Conservation (phyloP, 768 basidiomycete genomes). For the Suillus fuscotomentosus region DNA sequence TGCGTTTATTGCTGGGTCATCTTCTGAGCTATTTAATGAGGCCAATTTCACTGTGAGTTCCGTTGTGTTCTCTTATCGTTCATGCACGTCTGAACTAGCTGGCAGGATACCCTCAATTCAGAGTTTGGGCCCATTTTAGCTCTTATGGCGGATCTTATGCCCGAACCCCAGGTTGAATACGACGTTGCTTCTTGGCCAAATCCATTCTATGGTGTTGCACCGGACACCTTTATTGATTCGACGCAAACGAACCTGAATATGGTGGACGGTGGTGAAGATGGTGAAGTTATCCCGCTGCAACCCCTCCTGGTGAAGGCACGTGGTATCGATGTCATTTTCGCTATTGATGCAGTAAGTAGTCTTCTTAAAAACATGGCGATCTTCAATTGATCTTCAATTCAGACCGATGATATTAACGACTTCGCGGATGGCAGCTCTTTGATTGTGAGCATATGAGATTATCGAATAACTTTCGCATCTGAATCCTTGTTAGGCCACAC, state of each 20-base stretch:
- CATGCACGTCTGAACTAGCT: not conserved
- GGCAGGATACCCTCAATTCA: conserved; percentile 14
- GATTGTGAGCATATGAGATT: conserved; percentile 17
- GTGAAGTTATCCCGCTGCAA: conserved; percentile 45
- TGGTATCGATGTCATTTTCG: conserved; percentile 47
- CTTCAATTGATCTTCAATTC: not conserved
- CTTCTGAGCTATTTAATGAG: conserved; percentile 34
- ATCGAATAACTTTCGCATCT: not conserved
- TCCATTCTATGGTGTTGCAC: conserved; percentile 35
- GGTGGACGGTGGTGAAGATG: conserved; percentile 43
- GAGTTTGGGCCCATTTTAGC: conserved; percentile 13
- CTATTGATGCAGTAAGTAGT: conserved; percentile 42
- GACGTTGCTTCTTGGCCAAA: conserved; percentile 36
- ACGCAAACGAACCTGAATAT: conserved; percentile 31
- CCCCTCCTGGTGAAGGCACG: conserved; percentile 49
- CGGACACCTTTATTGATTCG: conserved; percentile 32
- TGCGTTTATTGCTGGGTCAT: conserved; percentile 38
- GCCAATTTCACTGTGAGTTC: conserved; percentile 27
- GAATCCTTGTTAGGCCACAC: conserved; percentile 18
- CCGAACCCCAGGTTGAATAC: conserved; percentile 24
- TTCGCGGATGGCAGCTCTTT: conserved; percentile 26
- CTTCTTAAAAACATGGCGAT: not conserved
- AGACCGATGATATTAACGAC: conserved; percentile 16
- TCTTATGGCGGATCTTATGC: conserved; percentile 19
- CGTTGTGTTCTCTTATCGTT: not conserved